phyloP scores from a whole-genome alignment of 2,329 filamentous ascomycete genomes.

The Penicillium occitanis region DNA sequence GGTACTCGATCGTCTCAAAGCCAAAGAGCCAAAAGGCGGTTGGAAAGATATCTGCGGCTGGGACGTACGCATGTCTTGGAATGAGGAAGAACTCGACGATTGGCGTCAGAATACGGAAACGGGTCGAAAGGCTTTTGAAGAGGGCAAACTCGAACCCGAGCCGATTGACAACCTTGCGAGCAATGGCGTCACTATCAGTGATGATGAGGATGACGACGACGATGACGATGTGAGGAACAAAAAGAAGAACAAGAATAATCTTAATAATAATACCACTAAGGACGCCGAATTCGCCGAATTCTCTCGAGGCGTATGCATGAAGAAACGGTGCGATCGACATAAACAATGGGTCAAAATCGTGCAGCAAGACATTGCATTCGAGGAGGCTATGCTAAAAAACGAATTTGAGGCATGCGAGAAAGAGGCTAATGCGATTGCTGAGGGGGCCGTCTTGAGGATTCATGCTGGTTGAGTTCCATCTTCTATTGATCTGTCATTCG shows the following conservation, averaged over 20 bases:
- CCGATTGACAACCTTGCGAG: conserved; percentile 18
- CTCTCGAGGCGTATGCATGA: conserved; percentile 46
- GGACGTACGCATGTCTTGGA: conserved; percentile 49
- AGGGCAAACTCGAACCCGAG: conserved; percentile 37
- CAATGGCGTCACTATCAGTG: conserved; percentile 26
- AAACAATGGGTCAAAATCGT: conserved; percentile 50
- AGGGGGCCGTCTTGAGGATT: conserved; percentile 45
- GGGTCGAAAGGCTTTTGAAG: conserved; percentile 41
- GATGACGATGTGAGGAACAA: conserved; percentile 26
- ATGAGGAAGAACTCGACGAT: conserved; percentile 49
- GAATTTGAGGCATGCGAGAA: conserved; percentile 42
- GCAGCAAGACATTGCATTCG: conserved; percentile 47
- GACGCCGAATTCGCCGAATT: conserved; percentile 35
- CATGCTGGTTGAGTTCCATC: conserved; percentile 1
- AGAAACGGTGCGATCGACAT: conserved; percentile 51
- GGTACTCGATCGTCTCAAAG: conserved; percentile 46
- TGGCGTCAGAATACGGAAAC: conserved; percentile 42
- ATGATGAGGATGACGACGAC: conserved; percentile 32
- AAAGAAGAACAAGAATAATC: not conserved
- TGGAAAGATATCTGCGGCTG: conserved; percentile 53
- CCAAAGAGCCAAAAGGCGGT: conserved; percentile 45
- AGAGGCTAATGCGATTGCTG: conserved; percentile 44
- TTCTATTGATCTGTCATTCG: not conserved
- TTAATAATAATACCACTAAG: conserved; percentile 20
- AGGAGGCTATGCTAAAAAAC: conserved; percentile 41